Base-by-base conservation (phyloP, 192 early-diverging fungal species). In the Chytriomyces sp. region DNA sequence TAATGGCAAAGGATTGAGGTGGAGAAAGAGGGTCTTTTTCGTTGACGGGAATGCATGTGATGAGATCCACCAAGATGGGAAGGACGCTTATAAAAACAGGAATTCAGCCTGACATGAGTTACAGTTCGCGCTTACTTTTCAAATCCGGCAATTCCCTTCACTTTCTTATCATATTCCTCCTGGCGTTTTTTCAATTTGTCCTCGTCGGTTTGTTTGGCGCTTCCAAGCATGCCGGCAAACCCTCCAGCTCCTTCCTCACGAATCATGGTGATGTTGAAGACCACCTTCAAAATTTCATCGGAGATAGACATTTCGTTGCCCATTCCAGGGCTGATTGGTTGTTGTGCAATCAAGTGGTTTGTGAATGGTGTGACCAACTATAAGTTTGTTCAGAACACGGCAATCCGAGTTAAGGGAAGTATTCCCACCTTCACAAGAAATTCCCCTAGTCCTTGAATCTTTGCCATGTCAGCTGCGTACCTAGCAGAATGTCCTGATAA, bases 1-100 rank as follows among this genome's bases (percentile, higher is more conserved):
- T 90, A n/a, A 94, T 86, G 0, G 88, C 89, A 77, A 93, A 91
- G 5, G 88, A 88, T 38, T 90, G 84, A 33, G 93, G 93, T 17
- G 93, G 82, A 26, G 82, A 62, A n/a, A 94, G 63, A 14, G 91
- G 88, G 17, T 63, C 57, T 4, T 57, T 44, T 40, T 76, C 73
- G 10, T 57, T 56, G 6, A 77, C 26, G 26, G 69, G 62, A 59
- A 65, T 57, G 41, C 44, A 78, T 25, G 28, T 61, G 39, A 82
- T 58, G 7, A 77, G 10, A 37, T 70, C 39, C 33, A 71, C 33
- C 38, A 81, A 72, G 38, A 59, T 39, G 59, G 80, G 69, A 56
- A 84, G 75, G 33, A 83, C 39, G 7, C 80, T 82, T 36, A 8
- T 14, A n/a, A 55, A 68, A 55, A 14, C 14, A 72, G 32, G 25